These are phyloP conservation scores for Mycena leptocephala DNA, from an alignment of 768 basidiomycete genomes.

Conservation along the genomic window DNA sequence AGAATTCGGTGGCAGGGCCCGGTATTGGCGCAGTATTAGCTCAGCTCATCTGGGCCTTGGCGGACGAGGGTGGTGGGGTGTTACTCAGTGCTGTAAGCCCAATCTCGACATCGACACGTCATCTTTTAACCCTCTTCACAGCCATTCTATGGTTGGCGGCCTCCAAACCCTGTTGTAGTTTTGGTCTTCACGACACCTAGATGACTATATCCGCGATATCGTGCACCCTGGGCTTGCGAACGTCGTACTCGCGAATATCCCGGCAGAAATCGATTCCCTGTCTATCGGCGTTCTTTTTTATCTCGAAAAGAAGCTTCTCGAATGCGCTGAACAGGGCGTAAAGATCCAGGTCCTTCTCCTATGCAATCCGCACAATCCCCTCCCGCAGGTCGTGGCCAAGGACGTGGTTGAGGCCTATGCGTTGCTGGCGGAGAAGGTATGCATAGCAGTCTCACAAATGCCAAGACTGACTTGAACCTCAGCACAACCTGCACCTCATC, in stretches of 20 bases:
- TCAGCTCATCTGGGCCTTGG: slow-evolving; percentile 31
- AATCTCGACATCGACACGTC: not conserved
- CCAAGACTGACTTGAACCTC: slow-evolving; percentile 20
- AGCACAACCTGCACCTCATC: slow-evolving; percentile 46
- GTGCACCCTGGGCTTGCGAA: slow-evolving; percentile 22
- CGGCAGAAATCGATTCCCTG: slow-evolving; percentile 16
- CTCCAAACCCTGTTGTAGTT: too few species aligned
- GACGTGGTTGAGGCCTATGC: slow-evolving; percentile 42
- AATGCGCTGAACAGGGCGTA: slow-evolving; percentile 30
- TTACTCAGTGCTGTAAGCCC: slow-evolving; percentile 28
- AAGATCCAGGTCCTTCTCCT: slow-evolving; percentile 44
- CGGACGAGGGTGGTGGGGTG: slow-evolving; percentile 27
- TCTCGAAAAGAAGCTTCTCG: slow-evolving; percentile 37
- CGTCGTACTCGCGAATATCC: slow-evolving; percentile 21
- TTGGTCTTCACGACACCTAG: not conserved
- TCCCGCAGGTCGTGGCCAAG: slow-evolving; percentile 38
- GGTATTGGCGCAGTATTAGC: slow-evolving; percentile 32
- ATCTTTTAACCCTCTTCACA: not conserved
- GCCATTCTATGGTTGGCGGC: slow-evolving; percentile 30
- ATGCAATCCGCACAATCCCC: slow-evolving; percentile 50
- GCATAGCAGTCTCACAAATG: too few species aligned
- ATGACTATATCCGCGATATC: slow-evolving; percentile 34
- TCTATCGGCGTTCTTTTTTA: slow-evolving; percentile 33
- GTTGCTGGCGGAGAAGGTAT: slow-evolving; percentile 34
- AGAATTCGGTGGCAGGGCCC: slow-evolving; percentile 32